Evolutionary conservation across 768 basidiomycete species (phyloP).

Genomic region (Lenzites betulinus): DNA sequence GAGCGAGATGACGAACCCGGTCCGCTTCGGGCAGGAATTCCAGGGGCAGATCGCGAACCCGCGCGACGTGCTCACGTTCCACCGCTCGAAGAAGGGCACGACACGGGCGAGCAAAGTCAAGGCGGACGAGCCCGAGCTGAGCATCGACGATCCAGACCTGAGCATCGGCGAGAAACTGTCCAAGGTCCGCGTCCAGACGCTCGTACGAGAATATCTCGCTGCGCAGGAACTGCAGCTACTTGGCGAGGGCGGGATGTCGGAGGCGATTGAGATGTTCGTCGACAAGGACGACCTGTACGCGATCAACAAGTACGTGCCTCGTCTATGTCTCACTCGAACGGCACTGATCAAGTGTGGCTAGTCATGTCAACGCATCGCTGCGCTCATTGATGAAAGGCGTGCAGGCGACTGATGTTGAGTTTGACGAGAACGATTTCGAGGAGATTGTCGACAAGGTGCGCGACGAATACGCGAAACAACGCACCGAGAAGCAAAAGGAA

Average conservation of each 20-base stretch:
- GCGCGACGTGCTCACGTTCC: slow-evolving; percentile 88
- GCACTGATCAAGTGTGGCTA: slow-evolving; percentile 29
- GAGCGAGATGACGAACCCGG: slow-evolving; percentile 90
- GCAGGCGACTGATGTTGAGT: slow-evolving; percentile 59
- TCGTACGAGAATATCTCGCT: slow-evolving; percentile 89
- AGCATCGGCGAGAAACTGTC: slow-evolving; percentile 71
- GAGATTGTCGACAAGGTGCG: slow-evolving; percentile 75
- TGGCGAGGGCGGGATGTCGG: slow-evolving; percentile 87
- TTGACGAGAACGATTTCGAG: slow-evolving; percentile 75
- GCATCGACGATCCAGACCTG: slow-evolving; percentile 75
- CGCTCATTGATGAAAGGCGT: slow-evolving; percentile 69
- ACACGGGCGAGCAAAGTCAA: slow-evolving; percentile 56
- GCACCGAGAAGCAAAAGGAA: slow-evolving; percentile 47
- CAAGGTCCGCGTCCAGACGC: slow-evolving; percentile 81
- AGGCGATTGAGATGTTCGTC: slow-evolving; percentile 93
- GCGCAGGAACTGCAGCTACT: slow-evolving; percentile 93
- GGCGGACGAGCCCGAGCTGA: slow-evolving; percentile 77
- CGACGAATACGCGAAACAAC: slow-evolving; percentile 66
- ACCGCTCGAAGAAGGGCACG: slow-evolving; percentile 71
- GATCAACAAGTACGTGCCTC: slow-evolving; percentile 71
- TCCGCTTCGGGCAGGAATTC: slow-evolving; percentile 96
- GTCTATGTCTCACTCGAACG: not conserved
- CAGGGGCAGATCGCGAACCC: slow-evolving; percentile 91
- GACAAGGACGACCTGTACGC: slow-evolving; percentile 97
- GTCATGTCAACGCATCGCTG: slow-evolving; percentile 66